Conservation (phyloP, 169 alveolate genomes). For the Babesia bovis region DNA sequence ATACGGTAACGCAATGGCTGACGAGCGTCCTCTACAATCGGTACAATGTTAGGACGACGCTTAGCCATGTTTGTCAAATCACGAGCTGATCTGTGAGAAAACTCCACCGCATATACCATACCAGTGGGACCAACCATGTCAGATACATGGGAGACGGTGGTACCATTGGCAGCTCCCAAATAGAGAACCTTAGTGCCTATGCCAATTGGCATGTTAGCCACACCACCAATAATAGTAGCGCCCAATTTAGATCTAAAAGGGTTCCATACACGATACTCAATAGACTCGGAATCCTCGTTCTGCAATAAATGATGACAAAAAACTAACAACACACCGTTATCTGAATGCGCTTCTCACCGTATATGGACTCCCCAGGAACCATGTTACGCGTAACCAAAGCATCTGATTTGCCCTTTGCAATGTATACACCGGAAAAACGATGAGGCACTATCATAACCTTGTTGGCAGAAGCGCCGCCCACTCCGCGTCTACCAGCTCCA, state of each 20-base stretch:
- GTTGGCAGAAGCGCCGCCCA: slow-evolving; percentile 85
- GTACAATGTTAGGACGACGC: slow-evolving; percentile 96
- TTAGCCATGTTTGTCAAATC: slow-evolving; percentile 98
- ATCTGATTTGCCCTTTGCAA: slow-evolving; percentile 95
- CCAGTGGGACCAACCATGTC: slow-evolving; percentile 99
- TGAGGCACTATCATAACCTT: slow-evolving; percentile 93
- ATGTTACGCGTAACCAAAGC: slow-evolving; percentile 94
- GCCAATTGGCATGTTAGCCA: slow-evolving; percentile 94
- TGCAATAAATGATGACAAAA: background rate
- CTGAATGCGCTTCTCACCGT: slow-evolving; percentile 97
- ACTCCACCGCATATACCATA: slow-evolving; percentile 98
- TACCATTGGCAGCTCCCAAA: slow-evolving; percentile 97
- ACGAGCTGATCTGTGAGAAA: slow-evolving; percentile 97
- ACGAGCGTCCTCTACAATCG: slow-evolving; percentile 99
- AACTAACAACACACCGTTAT: slow-evolving; percentile 73
- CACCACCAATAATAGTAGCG: slow-evolving; percentile 97
- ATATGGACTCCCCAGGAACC: slow-evolving; percentile 98
- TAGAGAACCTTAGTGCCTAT: slow-evolving; percentile 97
- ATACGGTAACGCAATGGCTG: slow-evolving; percentile 97
- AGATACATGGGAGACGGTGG: slow-evolving; percentile 98
- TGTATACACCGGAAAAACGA: slow-evolving; percentile 95
- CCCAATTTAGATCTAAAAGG: slow-evolving; percentile 99
- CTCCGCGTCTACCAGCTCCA: slow-evolving; percentile 36
- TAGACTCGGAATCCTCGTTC: slow-evolving; percentile 87
- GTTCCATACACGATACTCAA: slow-evolving; percentile 99